phyloP scores from a whole-genome alignment of 495 filamentous ascomycete species.

The Hypoxylon fuscum region DNA sequence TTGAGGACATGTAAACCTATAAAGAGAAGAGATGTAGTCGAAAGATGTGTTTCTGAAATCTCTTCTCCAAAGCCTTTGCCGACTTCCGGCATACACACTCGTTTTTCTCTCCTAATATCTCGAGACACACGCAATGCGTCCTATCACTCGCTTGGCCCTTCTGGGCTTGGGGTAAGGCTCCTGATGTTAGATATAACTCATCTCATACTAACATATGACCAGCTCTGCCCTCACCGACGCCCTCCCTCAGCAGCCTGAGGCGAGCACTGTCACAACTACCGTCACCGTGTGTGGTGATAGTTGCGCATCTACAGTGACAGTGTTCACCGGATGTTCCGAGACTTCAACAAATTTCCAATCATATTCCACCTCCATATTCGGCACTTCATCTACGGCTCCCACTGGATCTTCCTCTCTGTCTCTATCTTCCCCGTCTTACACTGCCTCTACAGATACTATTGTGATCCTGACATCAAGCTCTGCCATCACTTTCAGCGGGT shows the following conservation, averaged over 20 bases:
- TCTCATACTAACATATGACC: slow-evolving; percentile 19
- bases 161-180: slow-evolving; percentile 36
- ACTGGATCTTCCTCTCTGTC: slow-evolving; percentile 11
- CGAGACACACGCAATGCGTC: slow-evolving; percentile 28
- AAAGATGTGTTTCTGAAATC: not conserved
- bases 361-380: slow-evolving; percentile 27
- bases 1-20: slow-evolving; percentile 13
- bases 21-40: slow-evolving; percentile 17
- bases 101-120: slow-evolving; percentile 22
- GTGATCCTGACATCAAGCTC: slow-evolving; percentile 17
- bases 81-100: slow-evolving; percentile 30
- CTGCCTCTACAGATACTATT: slow-evolving; percentile 7
- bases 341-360: slow-evolving; percentile 10
- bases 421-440: not conserved
- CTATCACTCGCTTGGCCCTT: slow-evolving; percentile 32
- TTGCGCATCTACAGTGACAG: slow-evolving; percentile 42
- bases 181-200: not conserved
- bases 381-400: slow-evolving; percentile 12
- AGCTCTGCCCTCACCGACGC: slow-evolving; percentile 31
- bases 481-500: not conserved
- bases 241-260: slow-evolving; percentile 26
- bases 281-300: slow-evolving; percentile 39
- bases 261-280: slow-evolving; percentile 35
- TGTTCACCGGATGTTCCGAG: slow-evolving; percentile 33
- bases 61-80: slow-evolving; percentile 10